Conservation (phyloP, 1,284 basidiomycete species). For the Ceraceosorus bombacis region DNA sequence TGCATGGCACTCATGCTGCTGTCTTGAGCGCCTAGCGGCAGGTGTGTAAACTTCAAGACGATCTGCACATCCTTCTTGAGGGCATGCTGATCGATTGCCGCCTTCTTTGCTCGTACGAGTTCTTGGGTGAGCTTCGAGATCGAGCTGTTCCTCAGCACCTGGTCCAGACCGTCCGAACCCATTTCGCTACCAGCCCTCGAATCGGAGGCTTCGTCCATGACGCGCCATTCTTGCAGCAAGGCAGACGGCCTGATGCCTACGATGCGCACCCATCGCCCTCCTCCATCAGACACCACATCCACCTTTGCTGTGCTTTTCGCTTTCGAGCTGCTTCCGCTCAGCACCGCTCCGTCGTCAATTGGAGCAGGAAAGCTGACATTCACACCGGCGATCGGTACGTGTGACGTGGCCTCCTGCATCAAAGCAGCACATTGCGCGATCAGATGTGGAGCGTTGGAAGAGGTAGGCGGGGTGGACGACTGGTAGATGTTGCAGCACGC, state of each 20-base stretch:
- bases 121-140: too few species aligned
- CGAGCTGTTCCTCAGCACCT: too few species aligned
- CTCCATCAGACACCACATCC: slow-evolving; percentile 27
- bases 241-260: slow-evolving; percentile 23
- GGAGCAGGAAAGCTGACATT: neutral
- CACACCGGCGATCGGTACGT: slow-evolving; percentile 16
- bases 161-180: too few species aligned
- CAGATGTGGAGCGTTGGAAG: slow-evolving; percentile 3
- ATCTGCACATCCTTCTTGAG: too few species aligned
- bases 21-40: too few species aligned
- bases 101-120: too few species aligned
- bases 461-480: slow-evolving; percentile 1
- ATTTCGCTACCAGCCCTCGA: too few species aligned
- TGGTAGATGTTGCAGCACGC: neutral
- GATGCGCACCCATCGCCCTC: slow-evolving; percentile 25
- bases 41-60: too few species aligned
- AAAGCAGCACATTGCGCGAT: slow-evolving; percentile 15
- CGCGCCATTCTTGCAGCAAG: too few species aligned
- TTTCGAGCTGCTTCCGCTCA: neutral
- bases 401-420: slow-evolving; percentile 8
- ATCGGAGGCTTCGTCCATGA: too few species aligned
- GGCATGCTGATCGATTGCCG: too few species aligned
- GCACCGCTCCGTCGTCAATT: neutral
- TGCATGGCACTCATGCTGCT: too few species aligned
- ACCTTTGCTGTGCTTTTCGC: slow-evolving; percentile 18